Evolutionary conservation across 2,329 filamentous ascomycete genomes (phyloP).

Genomic region (Gnomoniopsis sp.): DNA sequence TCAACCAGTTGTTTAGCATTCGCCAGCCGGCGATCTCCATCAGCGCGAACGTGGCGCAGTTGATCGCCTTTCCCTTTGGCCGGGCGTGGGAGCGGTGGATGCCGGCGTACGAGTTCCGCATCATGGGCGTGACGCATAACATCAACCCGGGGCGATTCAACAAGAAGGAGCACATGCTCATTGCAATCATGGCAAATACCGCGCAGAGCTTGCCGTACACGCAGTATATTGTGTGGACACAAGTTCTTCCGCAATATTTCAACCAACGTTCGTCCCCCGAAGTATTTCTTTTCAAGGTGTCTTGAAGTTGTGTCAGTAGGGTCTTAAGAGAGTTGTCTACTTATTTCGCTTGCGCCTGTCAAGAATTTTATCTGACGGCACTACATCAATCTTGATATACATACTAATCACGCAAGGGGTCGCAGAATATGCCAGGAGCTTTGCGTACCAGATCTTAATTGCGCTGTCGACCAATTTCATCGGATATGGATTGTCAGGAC

Average conservation of each 20-base stretch:
- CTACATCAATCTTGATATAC: too few relatives aligned
- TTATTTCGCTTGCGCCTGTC: too few relatives aligned
- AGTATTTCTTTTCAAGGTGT: too few relatives aligned
- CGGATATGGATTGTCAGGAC: slow-evolving; percentile 52
- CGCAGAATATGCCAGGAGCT: slow-evolving; percentile 38
- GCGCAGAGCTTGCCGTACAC: neutral
- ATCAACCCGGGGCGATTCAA: slow-evolving; percentile 56
- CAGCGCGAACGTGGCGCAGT: slow-evolving; percentile 52
- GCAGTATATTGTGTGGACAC: neutral
- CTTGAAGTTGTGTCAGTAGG: too few relatives aligned
- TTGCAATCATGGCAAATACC: slow-evolving; percentile 61
- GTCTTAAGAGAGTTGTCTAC: too few relatives aligned
- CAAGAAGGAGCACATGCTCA: slow-evolving; percentile 57
- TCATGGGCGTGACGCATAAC: slow-evolving; percentile 45
- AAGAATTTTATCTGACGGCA: too few relatives aligned
- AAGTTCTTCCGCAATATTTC: slow-evolving; percentile 37
- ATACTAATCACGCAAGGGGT: too few relatives aligned
- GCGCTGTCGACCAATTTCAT: slow-evolving; percentile 51
- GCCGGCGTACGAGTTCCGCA: slow-evolving; percentile 46
- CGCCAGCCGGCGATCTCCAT: slow-evolving; percentile 53
- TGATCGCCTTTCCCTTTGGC: slow-evolving; percentile 54
- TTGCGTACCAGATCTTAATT: slow-evolving; percentile 48
- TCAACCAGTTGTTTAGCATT: slow-evolving; percentile 58
- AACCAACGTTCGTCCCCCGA: slow-evolving; percentile 35
- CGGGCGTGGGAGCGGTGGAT: slow-evolving; percentile 47